Evolutionary conservation across 2,329 filamentous ascomycete genomes (phyloP).

Genomic region (Phoma sp.): DNA sequence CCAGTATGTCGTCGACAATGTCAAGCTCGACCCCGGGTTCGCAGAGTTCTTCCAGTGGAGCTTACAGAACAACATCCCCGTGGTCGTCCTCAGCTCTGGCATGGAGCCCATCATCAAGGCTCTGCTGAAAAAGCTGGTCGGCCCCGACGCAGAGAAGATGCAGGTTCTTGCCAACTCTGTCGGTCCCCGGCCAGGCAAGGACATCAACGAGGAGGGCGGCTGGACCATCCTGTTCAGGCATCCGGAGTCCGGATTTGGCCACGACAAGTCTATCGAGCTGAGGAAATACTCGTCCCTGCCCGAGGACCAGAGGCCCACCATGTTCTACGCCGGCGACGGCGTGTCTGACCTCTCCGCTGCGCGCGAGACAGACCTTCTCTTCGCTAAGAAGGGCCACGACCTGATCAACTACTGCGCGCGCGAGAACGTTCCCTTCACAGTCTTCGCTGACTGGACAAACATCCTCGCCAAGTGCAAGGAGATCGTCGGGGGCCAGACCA

Average conservation of each 20-base stretch:
- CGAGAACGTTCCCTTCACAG: constrained; percentile 83
- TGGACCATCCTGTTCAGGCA: constrained; percentile 92
- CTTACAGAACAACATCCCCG: constrained; percentile 80
- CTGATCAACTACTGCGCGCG: constrained; percentile 85
- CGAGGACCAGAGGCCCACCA: constrained; percentile 70
- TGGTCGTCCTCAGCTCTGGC: constrained; percentile 89
- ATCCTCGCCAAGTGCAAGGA: constrained; percentile 79
- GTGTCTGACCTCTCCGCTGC: constrained; percentile 92
- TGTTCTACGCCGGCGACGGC: constrained; percentile 96
- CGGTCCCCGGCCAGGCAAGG: constrained; percentile 69
- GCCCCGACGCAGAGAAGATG: constrained; percentile 77
- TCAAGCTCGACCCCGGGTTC: constrained; percentile 88
- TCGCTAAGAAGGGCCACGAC: constrained; percentile 91
- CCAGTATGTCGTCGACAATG: constrained; percentile 76
- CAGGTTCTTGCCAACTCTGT: constrained; percentile 92
- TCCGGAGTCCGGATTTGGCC: constrained; percentile 81
- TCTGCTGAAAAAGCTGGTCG: constrained; percentile 78
- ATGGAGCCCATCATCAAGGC: constrained; percentile 92
- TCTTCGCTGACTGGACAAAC: constrained; percentile 82
- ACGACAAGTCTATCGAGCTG: constrained; percentile 94
- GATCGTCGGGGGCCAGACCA: constrained; percentile 73
- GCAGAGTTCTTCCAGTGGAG: constrained; percentile 86
- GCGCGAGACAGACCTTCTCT: constrained; percentile 88
- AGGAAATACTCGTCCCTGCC: constrained; percentile 81
- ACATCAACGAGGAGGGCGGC: constrained; percentile 79